phyloP scores from a whole-genome alignment of 257 asterid species.

The Capsicum rhomboideum region DNA sequence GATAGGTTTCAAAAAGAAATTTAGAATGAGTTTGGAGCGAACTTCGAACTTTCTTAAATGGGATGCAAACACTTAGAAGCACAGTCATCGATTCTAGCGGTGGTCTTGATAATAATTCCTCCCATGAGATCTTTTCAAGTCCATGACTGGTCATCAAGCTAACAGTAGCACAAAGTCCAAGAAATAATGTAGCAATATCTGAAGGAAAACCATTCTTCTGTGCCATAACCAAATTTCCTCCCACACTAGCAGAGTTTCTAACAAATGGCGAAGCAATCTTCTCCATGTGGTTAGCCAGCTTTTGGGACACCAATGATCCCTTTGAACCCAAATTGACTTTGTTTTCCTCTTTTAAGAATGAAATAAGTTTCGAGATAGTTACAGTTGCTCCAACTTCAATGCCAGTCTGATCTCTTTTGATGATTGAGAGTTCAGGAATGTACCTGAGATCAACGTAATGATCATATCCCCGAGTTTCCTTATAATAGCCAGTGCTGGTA shows the following conservation, averaged over 20 bases:
- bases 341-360: slow-evolving; percentile 21
- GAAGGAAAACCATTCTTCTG: slow-evolving; percentile 45
- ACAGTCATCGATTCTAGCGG: slow-evolving; percentile 34
- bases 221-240: slow-evolving; percentile 66
- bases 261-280: slow-evolving; percentile 46
- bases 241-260: slow-evolving; percentile 56
- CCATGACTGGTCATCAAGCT: slow-evolving; percentile 14
- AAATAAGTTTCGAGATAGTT: slow-evolving; percentile 43
- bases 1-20: slow-evolving; percentile 44
- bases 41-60: slow-evolving; percentile 17
- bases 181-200: too few species aligned
- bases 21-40: slow-evolving; percentile 8
- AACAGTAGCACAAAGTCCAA: too few species aligned
- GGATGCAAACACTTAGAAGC: slow-evolving; percentile 46
- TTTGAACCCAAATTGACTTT: slow-evolving; percentile 5
- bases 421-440: slow-evolving; percentile 43
- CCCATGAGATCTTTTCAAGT: slow-evolving; percentile 29
- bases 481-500: slow-evolving; percentile 57
- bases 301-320: slow-evolving; percentile 20
- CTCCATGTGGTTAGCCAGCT: slow-evolving; percentile 57
- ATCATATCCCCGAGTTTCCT: slow-evolving; percentile 32
- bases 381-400: slow-evolving; percentile 59
- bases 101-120: slow-evolving; percentile 40
- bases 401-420: slow-evolving; percentile 24
- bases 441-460: slow-evolving; percentile 46